Evolutionary conservation across 139 green algal species (phyloP).

Genomic region (Chlorella sp.): DNA sequence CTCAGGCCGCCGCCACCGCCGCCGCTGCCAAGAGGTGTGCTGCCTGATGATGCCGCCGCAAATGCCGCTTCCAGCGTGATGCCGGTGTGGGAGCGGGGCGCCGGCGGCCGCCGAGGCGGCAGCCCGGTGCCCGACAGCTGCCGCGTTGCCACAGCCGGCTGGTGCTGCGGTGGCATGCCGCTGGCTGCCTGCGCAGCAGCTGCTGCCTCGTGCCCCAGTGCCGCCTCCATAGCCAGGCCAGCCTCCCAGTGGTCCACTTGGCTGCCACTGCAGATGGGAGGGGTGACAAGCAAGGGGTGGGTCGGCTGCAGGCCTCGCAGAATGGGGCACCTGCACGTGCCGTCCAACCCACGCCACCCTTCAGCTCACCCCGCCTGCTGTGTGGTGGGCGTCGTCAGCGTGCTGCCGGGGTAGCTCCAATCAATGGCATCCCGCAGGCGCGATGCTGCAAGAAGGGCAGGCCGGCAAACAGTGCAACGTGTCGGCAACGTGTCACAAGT

Average conservation of each 20-base stretch:
- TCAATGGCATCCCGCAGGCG: slow-evolving; percentile 30
- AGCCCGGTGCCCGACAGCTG: slow-evolving; percentile 1
- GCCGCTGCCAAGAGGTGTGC: too few species aligned
- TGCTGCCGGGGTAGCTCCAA: slow-evolving; percentile 42
- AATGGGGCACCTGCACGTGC: too few species aligned
- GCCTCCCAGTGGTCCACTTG: slow-evolving; percentile 36
- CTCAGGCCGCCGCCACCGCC: neutral
- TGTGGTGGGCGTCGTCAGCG: slow-evolving; percentile 38
- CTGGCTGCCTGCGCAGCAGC: neutral
- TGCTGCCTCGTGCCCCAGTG: neutral
- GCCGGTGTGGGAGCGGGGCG: neutral
- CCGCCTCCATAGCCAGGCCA: slow-evolving; percentile 42
- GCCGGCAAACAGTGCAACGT: too few species aligned
- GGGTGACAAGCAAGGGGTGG: neutral
- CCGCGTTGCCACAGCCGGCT: neutral
- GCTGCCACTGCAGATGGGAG: neutral
- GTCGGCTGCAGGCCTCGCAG: too few species aligned
- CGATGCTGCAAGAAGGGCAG: neutral
- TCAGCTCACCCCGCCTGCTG: slow-evolving; percentile 3
- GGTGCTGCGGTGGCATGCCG: neutral
- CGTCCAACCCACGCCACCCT: too few species aligned
- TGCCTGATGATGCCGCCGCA: neutral
- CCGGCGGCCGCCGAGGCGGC: neutral
- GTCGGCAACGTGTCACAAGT: too few species aligned
- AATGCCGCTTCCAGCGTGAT: neutral